Base-by-base conservation (phyloP, 805 yeast genomes). In the Saturnispora besseyi region DNA sequence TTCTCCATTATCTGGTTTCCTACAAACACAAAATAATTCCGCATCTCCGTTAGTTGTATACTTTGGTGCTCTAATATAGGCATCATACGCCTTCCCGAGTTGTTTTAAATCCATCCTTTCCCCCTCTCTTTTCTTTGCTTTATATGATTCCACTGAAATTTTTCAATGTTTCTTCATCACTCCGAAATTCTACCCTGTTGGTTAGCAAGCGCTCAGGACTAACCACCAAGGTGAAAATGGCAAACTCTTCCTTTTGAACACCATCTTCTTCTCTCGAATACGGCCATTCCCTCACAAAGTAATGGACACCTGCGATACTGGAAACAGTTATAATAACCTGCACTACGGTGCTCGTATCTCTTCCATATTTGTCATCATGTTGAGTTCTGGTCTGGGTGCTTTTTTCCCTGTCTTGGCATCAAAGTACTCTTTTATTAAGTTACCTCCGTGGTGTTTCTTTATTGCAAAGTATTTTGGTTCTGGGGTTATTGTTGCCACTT, bases 401-500 rank as follows among this genome's bases (percentile, higher is more conserved):
- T 76, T 76, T 53, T 76, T 82, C 65, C 89, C 89, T 1, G 62
- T 83, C 2, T 61, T 82, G 31, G 73, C 86, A 0, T 79, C 85
- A 5, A 70, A 70, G 53, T 77, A 75, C 58, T 78, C 86, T 0
- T 74, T 74, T 56, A 70, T 83, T 41, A 68, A 79, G 54, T 57
- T 82, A 52, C 88, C 88, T 1, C 58, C 72, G 12, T 74, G 79
- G 78, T 74, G 79, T 55, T 83, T 82, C 65, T 81, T 82, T 61
- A 62, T 80, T 44, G 81, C 86, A 45, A 84, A 83, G 59, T 84
- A 75, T 65, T 86, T 86, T 61, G 95, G 95, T 53, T 82, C 90
- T 3, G 95, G 95, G 49, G 91, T 86, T 45, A 86, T 86, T 59
- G 74, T 86, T 11, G 86, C 91, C 12, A 86, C 95, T 1, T 87